These are phyloP conservation scores for Lasiodiplodia hormozganensis DNA, from an alignment of 2,329 filamentous ascomycete genomes.

Conservation along the genomic window DNA sequence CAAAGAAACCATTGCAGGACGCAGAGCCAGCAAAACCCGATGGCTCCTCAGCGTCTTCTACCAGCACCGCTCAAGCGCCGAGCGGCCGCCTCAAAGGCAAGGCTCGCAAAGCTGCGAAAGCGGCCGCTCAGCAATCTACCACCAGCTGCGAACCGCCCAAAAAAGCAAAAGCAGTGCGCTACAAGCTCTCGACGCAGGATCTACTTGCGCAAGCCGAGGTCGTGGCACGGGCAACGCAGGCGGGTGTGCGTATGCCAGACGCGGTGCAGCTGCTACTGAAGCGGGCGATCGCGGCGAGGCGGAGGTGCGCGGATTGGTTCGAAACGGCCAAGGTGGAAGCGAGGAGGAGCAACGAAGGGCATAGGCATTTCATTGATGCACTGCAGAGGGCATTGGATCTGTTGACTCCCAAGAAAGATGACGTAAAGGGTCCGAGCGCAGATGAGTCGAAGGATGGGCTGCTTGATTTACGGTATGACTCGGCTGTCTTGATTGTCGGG, in stretches of 20 bases:
- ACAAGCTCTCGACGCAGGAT: neutral
- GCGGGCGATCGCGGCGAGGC: neutral
- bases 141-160: neutral
- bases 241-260: neutral
- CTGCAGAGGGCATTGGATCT: slow-evolving; percentile 6
- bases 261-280: neutral
- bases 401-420: neutral
- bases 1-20: neutral
- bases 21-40: neutral
- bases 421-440: neutral
- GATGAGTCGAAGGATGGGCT: neutral
- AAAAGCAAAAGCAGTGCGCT: neutral
- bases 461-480: neutral
- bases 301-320: slow-evolving; percentile 4
- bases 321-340: neutral
- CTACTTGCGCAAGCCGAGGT: neutral
- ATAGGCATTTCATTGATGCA: neutral
- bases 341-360: neutral
- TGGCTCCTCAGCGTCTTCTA: neutral
- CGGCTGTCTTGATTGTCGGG: neutral
- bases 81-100: slow-evolving; percentile 2
- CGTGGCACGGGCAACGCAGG: neutral
- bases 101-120: slow-evolving; percentile 1
- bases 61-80: neutral
- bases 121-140: neutral